Evolutionary conservation across 2,329 filamentous ascomycete species (phyloP).

Genomic region (Xylariales sp.): DNA sequence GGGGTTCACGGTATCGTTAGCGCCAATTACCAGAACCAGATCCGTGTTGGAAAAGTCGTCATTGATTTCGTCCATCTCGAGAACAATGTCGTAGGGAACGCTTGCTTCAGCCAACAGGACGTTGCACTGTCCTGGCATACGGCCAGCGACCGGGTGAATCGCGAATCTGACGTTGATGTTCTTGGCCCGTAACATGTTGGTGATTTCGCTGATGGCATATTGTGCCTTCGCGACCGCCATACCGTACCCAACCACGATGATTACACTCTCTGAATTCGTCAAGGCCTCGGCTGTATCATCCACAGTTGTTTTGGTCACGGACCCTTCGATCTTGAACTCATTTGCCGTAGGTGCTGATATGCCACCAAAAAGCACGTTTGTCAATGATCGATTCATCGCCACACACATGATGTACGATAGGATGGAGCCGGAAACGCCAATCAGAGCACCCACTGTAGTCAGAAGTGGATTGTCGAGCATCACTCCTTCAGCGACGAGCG

Average conservation of each 20-base stretch:
- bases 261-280: slow-evolving; percentile 73
- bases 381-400: slow-evolving; percentile 87
- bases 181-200: slow-evolving; percentile 64
- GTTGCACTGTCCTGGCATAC: slow-evolving; percentile 93
- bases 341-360: slow-evolving; percentile 59
- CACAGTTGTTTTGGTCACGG: slow-evolving; percentile 70
- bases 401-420: slow-evolving; percentile 84
- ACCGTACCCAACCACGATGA: slow-evolving; percentile 86
- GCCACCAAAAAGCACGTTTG: slow-evolving; percentile 84
- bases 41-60: slow-evolving; percentile 86
- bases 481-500: slow-evolving; percentile 82
- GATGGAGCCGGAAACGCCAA: slow-evolving; percentile 84
- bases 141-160: slow-evolving; percentile 83
- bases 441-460: slow-evolving; percentile 79
- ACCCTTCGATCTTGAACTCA: slow-evolving; percentile 73
- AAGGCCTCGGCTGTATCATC: slow-evolving; percentile 78
- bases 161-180: slow-evolving; percentile 82
- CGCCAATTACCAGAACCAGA: slow-evolving; percentile 81
- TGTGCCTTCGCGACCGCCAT: slow-evolving; percentile 95
- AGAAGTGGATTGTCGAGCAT: slow-evolving; percentile 87
- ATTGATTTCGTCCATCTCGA: slow-evolving; percentile 96
- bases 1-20: slow-evolving; percentile 90
- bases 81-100: slow-evolving; percentile 85
- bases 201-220: slow-evolving; percentile 83
- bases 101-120: slow-evolving; percentile 82